Evolutionary conservation across 352 stramenopile species (phyloP), one percentile per base, ranked within the genome.

Genomic region (Globisporangium sylvaticum): DNA sequence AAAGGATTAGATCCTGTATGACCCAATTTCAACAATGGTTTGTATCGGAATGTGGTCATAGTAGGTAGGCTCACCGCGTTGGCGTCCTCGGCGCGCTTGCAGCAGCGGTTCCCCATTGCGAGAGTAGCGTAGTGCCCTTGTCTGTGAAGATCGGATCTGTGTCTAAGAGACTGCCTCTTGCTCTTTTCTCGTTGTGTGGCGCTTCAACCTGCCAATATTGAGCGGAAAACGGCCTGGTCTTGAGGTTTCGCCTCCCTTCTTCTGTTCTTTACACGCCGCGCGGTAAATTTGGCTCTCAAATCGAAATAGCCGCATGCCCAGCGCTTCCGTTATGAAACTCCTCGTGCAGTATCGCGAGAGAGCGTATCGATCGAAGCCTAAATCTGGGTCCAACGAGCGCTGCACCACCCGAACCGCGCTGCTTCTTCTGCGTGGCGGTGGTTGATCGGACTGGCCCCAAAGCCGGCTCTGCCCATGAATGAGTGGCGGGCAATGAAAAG

Each of bases 71-170:
- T 10, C 20, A 64, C 18, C 56, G 46, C 9, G 39, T 24, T 66
- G 55, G 46, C 29, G 31, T 56, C 53, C 24, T 75, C 61, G 27
- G 48, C 39, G 29, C 58, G 52, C 62, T 72, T 75, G 57, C 65
- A 75, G 66, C 69, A 75, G 14, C 56, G 44, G 39, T 75, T 75
- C 65, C 69, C 66, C 69, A 72, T 75, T 14, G 22, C n/a, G 37
- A 62, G 56, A 31, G 53, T n/a, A 37, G 24, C 3, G 34, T 42
- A 18, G 34, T 42, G 34, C 34, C 12, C 34, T 42, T 42, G 34
- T 18, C 34, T 42, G 12, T 12, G 12, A 42, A 18, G 4, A 42
- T 42, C 34, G 34, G 18, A 2, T 18, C 34, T 42, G 34, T 14
- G 10, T 14, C 12, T 42, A 42, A 42, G 34, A 14, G 34, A 3